These are phyloP conservation scores for Pythium brassicae DNA, from an alignment of 352 stramenopile genomes.

Conservation along the genomic window DNA sequence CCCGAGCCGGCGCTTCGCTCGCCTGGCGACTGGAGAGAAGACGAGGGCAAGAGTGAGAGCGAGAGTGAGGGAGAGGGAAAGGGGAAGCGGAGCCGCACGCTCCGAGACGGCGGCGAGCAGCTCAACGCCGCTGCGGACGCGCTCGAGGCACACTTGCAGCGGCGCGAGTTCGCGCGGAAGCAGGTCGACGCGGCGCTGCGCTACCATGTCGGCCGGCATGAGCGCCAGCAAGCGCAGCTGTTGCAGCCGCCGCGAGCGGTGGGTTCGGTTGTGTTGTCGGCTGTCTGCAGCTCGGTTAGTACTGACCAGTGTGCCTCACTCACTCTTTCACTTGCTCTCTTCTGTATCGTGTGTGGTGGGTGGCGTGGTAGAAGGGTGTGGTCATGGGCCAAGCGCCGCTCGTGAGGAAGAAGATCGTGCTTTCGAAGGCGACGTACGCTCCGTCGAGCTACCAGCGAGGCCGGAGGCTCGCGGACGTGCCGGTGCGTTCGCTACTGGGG, in stretches of 20 bases:
- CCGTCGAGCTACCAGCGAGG: conserved; percentile 24
- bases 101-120: conserved; percentile 15
- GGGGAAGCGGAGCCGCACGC: too few species aligned
- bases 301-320: too few species aligned
- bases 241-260: conserved; percentile 1
- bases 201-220: conserved; percentile 27
- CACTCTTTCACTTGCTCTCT: too few species aligned
- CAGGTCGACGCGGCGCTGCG: conserved; percentile 36
- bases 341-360: neutral
- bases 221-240: conserved; percentile 7
- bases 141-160: conserved; percentile 44
- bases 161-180: conserved; percentile 43
- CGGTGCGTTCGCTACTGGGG: conserved; percentile 26
- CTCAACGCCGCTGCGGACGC: conserved; percentile 32
- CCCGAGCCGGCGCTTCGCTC: neutral
- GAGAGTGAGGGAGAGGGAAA: neutral
- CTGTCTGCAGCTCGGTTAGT: too few species aligned
- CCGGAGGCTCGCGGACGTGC: conserved; percentile 24
- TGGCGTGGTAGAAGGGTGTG: neutral
- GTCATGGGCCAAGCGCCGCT: conserved; percentile 11
- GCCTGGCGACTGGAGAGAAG: neutral
- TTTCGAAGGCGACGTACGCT: conserved; percentile 34
- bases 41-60: conserved; percentile 14
- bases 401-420: conserved; percentile 38
- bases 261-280: neutral